Conservation (phyloP, 345 rosid species). For the Carallia brachiata region DNA sequence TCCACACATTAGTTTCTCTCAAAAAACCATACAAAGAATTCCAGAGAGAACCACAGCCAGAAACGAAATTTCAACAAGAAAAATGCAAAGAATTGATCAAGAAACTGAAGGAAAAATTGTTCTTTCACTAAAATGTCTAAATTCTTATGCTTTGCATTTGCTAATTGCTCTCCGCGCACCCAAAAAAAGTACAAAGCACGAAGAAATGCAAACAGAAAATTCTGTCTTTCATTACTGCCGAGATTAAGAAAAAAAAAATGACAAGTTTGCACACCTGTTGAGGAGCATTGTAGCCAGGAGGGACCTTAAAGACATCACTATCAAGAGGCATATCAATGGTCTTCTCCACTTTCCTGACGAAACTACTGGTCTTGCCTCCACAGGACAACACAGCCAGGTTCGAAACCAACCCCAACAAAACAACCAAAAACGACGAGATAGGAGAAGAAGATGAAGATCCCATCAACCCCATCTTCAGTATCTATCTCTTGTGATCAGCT, state of each 20-base stretch:
- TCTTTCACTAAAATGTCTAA: no score
- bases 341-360: slow-evolving; percentile 50
- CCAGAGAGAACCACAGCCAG: not conserved
- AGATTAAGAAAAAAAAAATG: not conserved
- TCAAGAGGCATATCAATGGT: slow-evolving; percentile 71
- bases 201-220: not conserved
- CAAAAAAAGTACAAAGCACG: not conserved
- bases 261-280: slow-evolving; percentile 53
- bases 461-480: slow-evolving; percentile 20
- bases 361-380: slow-evolving; percentile 73
- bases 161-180: not conserved
- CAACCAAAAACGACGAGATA: slow-evolving; percentile 18
- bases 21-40: not conserved
- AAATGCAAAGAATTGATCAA: not conserved
- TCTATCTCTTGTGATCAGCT: not conserved
- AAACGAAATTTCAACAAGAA: not conserved
- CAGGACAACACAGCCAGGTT: slow-evolving; percentile 41
- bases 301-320: slow-evolving; percentile 64
- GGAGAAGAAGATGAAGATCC: slow-evolving; percentile 13
- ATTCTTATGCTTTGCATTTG: not conserved
- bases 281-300: slow-evolving; percentile 85
- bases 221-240: not conserved
- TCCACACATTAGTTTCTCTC: not conserved
- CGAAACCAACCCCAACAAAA: slow-evolving; percentile 37
- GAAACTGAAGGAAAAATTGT: not conserved